Evolutionary conservation across 768 basidiomycete genomes (phyloP).

Genomic region (Podaxis mareebaensis): DNA sequence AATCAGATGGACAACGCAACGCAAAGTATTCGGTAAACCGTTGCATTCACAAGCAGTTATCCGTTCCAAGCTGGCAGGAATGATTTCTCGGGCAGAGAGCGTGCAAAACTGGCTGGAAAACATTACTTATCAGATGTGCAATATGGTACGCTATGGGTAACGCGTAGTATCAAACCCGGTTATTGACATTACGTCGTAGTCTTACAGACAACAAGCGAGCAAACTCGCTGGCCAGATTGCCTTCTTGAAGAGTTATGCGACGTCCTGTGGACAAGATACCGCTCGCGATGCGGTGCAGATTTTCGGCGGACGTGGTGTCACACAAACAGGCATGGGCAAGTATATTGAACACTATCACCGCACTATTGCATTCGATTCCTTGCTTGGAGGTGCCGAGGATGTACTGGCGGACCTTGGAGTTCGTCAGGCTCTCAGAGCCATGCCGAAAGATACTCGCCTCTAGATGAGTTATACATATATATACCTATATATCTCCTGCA

Average conservation of each 20-base stretch:
- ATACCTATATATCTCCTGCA: neutral
- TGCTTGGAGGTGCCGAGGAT: constrained; percentile 70
- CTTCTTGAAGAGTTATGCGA: constrained; percentile 70
- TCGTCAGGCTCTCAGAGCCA: constrained; percentile 67
- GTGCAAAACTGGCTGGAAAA: constrained; percentile 83
- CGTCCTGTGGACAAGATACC: constrained; percentile 63
- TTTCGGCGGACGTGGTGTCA: constrained; percentile 87
- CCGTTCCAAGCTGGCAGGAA: constrained; percentile 80
- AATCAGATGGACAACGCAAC: constrained; percentile 78
- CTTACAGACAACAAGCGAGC: constrained; percentile 74
- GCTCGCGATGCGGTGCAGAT: constrained; percentile 61
- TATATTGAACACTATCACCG: constrained; percentile 77
- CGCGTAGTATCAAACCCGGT: neutral
- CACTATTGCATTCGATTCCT: constrained; percentile 64
- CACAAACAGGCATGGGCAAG: constrained; percentile 78
- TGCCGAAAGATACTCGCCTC: constrained; percentile 66
- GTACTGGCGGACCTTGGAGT: constrained; percentile 76
- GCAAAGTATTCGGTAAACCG: constrained; percentile 91
- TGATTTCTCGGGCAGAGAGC: constrained; percentile 76
- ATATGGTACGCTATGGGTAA: constrained; percentile 52
- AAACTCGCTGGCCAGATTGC: constrained; percentile 79
- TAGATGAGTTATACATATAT: constrained; percentile 25
- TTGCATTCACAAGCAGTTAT: constrained; percentile 85
- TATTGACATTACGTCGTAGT: constrained; percentile 27
- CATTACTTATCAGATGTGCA: constrained; percentile 85